Evolutionary conservation across 371 early-diverging fungal genomes (phyloP).

Genomic region (Blakeslea trispora): DNA sequence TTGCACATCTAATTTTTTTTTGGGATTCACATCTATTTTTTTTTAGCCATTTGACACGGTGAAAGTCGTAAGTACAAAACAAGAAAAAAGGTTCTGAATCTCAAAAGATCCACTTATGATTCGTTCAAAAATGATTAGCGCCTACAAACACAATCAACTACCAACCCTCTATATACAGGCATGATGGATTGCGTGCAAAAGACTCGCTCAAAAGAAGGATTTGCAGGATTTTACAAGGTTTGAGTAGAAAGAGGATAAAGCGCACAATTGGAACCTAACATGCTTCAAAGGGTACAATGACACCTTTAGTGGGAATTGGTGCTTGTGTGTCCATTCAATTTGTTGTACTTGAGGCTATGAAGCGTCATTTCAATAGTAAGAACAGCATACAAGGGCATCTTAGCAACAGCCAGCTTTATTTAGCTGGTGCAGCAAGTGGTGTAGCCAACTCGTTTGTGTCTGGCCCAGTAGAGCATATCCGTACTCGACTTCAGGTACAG

Average conservation of each 20-base stretch:
- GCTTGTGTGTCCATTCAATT: constrained; percentile 85
- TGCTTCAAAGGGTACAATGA: constrained; percentile 64
- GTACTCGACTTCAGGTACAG: constrained; percentile 80
- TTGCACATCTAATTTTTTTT: constrained; percentile 2
- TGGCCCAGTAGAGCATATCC: constrained; percentile 84
- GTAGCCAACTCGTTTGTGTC: constrained; percentile 82
- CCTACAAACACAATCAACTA: constrained; percentile 80
- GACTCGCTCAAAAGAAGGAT: constrained; percentile 73
- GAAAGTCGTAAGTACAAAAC: constrained; percentile 69
- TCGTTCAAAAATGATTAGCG: constrained; percentile 48
- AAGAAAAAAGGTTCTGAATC: constrained; percentile 9
- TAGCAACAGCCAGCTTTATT: constrained; percentile 68
- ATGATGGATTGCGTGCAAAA: constrained; percentile 78
- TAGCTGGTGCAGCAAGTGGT: constrained; percentile 82
- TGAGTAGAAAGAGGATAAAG: no score
- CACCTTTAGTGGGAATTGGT: constrained; percentile 79
- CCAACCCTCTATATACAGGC: constrained; percentile 65
- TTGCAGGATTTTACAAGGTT: constrained; percentile 75
- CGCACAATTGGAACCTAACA: not conserved
- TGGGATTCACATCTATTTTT: constrained; percentile 15
- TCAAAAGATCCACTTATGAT: not conserved
- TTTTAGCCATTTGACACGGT: constrained; percentile 79
- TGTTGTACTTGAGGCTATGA: constrained; percentile 72
- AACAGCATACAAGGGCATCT: constrained; percentile 49
- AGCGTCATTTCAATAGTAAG: constrained; percentile 58